Conservation (phyloP, 2,329 filamentous ascomycete genomes). For the Aspergillus texensis region DNA sequence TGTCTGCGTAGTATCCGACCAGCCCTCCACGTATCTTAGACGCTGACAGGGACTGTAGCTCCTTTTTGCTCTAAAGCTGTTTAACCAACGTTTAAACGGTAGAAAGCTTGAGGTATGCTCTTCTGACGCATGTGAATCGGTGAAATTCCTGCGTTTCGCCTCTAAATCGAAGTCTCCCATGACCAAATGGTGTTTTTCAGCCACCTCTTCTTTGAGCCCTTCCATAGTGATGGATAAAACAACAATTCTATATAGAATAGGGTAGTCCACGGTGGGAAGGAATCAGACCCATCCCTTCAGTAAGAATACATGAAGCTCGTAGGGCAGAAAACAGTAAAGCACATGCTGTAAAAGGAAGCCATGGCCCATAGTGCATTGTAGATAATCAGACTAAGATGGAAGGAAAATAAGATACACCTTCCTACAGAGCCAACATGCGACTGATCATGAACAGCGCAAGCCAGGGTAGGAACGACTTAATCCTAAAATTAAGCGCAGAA, state of each 20-base stretch:
- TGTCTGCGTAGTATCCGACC: constrained; percentile 32
- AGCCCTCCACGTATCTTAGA: constrained; percentile 39
- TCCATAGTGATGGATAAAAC: constrained; percentile 10
- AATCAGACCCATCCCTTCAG: neutral
- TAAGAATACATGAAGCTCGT: neutral
- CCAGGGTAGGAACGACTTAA: neutral
- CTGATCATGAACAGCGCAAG: neutral
- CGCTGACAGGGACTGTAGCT: constrained; percentile 19
- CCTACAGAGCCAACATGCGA: neutral
- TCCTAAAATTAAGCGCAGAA: too few species aligned
- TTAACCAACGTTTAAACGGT: constrained; percentile 44
- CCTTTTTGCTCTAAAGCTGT: constrained; percentile 37
- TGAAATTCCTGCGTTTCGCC: neutral
- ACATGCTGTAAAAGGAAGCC: constrained; percentile 5
- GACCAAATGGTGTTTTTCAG: constrained; percentile 1
- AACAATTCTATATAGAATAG: neutral
- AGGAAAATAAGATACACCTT: neutral
- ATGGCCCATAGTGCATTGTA: constrained; percentile 1
- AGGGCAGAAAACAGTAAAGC: neutral
- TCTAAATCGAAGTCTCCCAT: neutral
- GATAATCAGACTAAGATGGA: neutral
- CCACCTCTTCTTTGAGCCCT: constrained; percentile 15
- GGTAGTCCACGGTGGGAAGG: neutral
- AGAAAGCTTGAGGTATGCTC: constrained; percentile 17
- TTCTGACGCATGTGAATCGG: constrained; percentile 3